Evolutionary conservation across 148 eudicot genomes (phyloP), one percentile per base, ranked within the genome.

Genomic region (Tetragonia tetragonoides): DNA sequence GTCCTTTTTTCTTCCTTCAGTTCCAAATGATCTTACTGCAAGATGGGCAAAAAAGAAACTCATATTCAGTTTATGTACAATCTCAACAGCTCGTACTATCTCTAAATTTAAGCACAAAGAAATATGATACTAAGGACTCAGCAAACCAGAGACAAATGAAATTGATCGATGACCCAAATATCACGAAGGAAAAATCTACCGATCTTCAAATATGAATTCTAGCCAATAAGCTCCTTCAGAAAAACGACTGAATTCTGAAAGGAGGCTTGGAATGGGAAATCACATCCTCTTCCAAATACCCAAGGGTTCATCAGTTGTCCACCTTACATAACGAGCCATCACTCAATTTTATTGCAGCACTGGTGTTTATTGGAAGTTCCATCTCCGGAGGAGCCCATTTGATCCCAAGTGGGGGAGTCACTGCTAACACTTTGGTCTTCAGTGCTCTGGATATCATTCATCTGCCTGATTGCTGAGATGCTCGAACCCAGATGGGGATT

Each of bases 21-120:
- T 90, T 66, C 98, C 98, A 82, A 91, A 91, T 39, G 96, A 91
- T 87, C 94, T 86, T 67, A 93, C 98, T 93, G 89, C 78, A 80
- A 75, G 7, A 42, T 47, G 51, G 68, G 56, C 37, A 79, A 64
- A 66, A 44, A 73, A 21, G 4, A 23, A 59, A 16, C 46, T 12
- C 21, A 40, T 68, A 24, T 38, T 75, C n/a, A 65, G 44, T 60
- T 75, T 42, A 20, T 7, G 46, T 20, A 57, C 7, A 23, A 65
- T 64, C 49, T 64, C 44, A 20, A 66, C 49, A 24, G 20, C 64
- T 66, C 44, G 5, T 21, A 34, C 73, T 23, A 23, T 57, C 39
- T 54, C n/a, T 4, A 3, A 15, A 70, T 6, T 70, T 78, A 20
- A 16, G 21, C 16, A 47, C 14, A 70, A 60, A 20, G 10, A 40